Conservation (phyloP, 257 asterid genomes). For the Scutellaria minor region DNA sequence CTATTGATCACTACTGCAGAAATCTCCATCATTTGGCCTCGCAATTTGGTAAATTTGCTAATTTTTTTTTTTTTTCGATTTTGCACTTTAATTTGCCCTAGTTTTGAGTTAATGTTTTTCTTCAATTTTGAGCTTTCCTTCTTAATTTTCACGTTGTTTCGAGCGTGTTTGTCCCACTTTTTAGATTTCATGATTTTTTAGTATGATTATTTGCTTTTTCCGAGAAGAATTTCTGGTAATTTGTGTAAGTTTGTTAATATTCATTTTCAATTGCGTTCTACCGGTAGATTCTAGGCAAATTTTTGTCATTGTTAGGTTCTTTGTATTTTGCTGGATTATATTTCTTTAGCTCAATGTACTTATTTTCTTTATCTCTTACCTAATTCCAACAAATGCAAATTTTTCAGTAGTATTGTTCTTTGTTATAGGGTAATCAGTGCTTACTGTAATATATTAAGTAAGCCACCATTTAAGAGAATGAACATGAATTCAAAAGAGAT, state of each 20-base stretch:
- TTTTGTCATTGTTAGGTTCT: not conserved
- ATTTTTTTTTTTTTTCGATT: not conserved
- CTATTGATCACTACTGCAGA: not conserved
- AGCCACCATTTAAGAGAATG: not conserved
- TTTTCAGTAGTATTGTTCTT: not conserved
- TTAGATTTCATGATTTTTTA: not conserved
- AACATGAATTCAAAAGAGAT: not conserved
- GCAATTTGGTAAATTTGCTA: conserved; percentile 25
- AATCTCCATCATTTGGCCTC: not conserved
- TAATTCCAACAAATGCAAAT: not conserved
- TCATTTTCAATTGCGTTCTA: not conserved
- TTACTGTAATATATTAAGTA: not conserved
- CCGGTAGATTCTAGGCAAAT: not conserved
- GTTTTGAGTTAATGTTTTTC: conserved; percentile 9
- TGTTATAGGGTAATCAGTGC: not conserved
- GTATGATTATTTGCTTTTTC: not conserved
- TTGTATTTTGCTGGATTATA: not conserved
- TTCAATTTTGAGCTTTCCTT: not conserved
- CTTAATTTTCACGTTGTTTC: conserved; percentile 22
- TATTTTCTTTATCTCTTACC: not conserved
- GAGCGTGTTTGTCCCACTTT: not conserved
- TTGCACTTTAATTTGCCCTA: conserved; percentile 13
- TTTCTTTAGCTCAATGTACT: not conserved
- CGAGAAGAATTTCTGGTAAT: not conserved
- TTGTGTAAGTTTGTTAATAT: not conserved